phyloP scores from a whole-genome alignment of 2,329 filamentous ascomycete species.

The Colletotrichum cordylinicola region DNA sequence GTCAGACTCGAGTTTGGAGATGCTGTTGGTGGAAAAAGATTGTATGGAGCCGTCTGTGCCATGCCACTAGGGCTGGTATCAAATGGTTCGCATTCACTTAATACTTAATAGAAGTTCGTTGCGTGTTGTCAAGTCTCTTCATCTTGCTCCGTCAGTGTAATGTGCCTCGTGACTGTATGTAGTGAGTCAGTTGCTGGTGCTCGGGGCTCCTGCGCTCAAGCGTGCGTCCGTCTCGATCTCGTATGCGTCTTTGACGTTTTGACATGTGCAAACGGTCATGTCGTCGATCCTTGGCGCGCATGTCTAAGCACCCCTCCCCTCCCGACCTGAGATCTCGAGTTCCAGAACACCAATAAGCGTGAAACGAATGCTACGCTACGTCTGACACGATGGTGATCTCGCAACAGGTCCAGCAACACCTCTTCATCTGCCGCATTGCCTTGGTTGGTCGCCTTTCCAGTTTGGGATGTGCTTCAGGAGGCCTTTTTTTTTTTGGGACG shows the following conservation, averaged over 20 bases:
- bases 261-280: not conserved
- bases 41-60: conserved; percentile 19
- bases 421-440: not conserved
- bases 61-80: conserved; percentile 21
- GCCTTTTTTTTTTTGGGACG: not conserved
- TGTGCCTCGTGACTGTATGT: not conserved
- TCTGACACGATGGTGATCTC: not conserved
- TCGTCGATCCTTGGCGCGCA: not conserved
- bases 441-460: not conserved
- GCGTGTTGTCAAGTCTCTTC: conserved; percentile 26
- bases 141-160: not conserved
- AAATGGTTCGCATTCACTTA: conserved; percentile 33
- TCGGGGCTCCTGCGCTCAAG: not conserved
- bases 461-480: not conserved
- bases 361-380: conserved; percentile 8
- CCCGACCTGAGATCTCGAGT: not conserved
- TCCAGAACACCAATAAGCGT: conserved; percentile 12
- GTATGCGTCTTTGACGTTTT: not conserved
- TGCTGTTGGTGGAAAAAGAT: conserved; percentile 17
- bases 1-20: conserved; percentile 23
- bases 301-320: not conserved
- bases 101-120: conserved; percentile 50
- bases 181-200: not conserved
- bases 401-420: not conserved
- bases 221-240: not conserved